These are phyloP conservation scores for Quercus bicolor DNA, from an alignment of 306 rosid genomes.

Conservation along the genomic window DNA sequence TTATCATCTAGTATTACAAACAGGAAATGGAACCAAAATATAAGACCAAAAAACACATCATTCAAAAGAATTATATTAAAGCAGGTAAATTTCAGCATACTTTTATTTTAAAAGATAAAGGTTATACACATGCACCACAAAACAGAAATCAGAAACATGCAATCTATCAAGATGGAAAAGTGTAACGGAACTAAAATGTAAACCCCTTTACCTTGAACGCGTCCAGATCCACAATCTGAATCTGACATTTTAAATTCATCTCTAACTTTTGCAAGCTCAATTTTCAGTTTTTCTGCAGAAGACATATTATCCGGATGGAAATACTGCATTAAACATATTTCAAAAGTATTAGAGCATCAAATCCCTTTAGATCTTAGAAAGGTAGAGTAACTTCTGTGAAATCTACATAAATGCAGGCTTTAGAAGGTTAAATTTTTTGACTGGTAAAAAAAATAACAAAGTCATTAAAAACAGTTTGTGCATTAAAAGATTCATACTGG, in stretches of 20 bases:
- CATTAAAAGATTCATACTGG: background rate
- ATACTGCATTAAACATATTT: constrained; percentile 53
- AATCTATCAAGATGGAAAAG: background rate
- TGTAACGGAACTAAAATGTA: background rate
- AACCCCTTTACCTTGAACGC: constrained; percentile 72
- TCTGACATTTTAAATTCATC: constrained; percentile 90
- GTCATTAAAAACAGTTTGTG: background rate
- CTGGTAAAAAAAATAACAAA: too few species aligned
- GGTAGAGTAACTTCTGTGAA: background rate
- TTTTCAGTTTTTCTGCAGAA: constrained; percentile 73
- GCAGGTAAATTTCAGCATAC: background rate
- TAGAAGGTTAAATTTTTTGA: too few species aligned
- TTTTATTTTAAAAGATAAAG: background rate
- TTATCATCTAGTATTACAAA: too few species aligned
- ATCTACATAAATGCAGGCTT: background rate
- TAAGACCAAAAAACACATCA: background rate
- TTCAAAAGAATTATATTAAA: background rate
- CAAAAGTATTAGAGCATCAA: constrained; percentile 14
- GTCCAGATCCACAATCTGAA: constrained; percentile 87
- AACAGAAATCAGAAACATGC: background rate
- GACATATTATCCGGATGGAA: constrained; percentile 93
- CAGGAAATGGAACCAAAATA: too few species aligned
- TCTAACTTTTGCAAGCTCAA: constrained; percentile 72
- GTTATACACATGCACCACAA: background rate
- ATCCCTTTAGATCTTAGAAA: background rate